Evolutionary conservation across 257 asterid species (phyloP).

Genomic region (Misopates orontium): DNA sequence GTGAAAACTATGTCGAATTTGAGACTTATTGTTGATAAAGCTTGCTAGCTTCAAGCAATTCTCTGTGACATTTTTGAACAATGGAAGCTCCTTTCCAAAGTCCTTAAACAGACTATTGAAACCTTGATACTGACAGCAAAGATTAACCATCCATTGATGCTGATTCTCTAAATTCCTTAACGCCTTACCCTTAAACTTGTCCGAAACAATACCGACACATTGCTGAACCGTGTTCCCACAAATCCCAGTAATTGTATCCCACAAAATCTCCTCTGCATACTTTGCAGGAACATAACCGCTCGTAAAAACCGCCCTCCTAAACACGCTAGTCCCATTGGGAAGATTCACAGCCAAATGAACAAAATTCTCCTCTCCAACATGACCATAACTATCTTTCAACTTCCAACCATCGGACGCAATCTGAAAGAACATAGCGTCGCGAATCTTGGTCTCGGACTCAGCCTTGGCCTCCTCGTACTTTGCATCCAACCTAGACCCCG

Average conservation of each 20-base stretch:
- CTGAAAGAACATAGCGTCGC: constrained; percentile 98
- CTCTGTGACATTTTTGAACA: constrained; percentile 64
- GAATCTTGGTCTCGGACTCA: constrained; percentile 76
- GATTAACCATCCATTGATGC: constrained; percentile 94
- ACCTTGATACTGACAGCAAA: constrained; percentile 84
- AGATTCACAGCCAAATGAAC: constrained; percentile 82
- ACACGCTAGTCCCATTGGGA: constrained; percentile 90
- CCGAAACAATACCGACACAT: constrained; percentile 92
- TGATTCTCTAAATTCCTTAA: constrained; percentile 72
- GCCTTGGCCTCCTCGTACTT: constrained; percentile 70
- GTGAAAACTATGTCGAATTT: constrained; percentile 64
- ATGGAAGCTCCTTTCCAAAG: constrained; percentile 73
- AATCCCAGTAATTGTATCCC: constrained; percentile 82
- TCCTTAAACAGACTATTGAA: constrained; percentile 73
- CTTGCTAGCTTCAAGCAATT: constrained; percentile 70
- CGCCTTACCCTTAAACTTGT: constrained; percentile 81
- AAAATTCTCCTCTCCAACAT: constrained; percentile 51
- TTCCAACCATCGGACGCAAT: constrained; percentile 90
- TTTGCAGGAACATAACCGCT: constrained; percentile 63
- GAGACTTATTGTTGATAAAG: constrained; percentile 70
- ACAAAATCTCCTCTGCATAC: constrained; percentile 81
- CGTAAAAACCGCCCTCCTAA: constrained; percentile 67
- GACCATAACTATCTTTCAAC: constrained; percentile 29
- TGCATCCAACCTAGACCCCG: constrained; percentile 61
- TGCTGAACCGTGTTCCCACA: constrained; percentile 70